Evolutionary conservation across 768 basidiomycete genomes (phyloP), one percentile per base, ranked within the genome.

Genomic region (Pseudohyphozyma bogoriensis): DNA sequence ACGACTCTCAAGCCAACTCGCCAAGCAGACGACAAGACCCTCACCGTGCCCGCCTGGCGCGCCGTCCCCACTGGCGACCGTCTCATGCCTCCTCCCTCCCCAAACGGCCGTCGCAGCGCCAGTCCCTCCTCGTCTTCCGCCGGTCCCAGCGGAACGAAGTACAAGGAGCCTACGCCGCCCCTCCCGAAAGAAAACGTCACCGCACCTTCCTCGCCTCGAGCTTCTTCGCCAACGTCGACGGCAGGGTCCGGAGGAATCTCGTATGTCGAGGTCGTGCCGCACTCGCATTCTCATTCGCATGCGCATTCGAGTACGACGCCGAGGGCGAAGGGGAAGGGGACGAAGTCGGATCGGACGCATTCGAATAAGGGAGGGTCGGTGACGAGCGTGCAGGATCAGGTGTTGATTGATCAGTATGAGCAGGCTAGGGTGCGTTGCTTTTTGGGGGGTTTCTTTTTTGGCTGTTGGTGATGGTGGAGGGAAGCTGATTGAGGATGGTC

Each of bases 261-360:
- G 15, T 65, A 62, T 55, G 64, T 62, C 45, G 50, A 40, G 16
- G 59, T 61, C 20, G 33, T 37, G 29, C 39, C 54, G 8, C 45
- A 50, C 11, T 12, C 57, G 10, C 12, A 31, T 4, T 9, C 16
- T 1, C 50, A 22, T 26, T 13, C 51, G 31, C 36, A 22, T 35
- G 12, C 44, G n/a, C 15, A 49, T 15, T 3, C 44, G 13, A 42
- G n/a, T 39, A 49, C 31, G 16, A 16, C 33, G 11, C 22, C 50
- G 28, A 39, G 29, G 39, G 28, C 56, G 39, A 47, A 42, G n/a
- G 44, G 55, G 9, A 33, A 24, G n/a, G 26, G n/a, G 10, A 54
- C 35, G 26, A 36, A 50, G 31, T 65, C 63, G 15, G 64, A 65
- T 22, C 40, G 59, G 9, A 58, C 61, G 22, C 55, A 54, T 28